These are phyloP conservation scores for Lodderomyces parapsilosis DNA, from an alignment of 1,139 yeast species.

Conservation along the genomic window DNA sequence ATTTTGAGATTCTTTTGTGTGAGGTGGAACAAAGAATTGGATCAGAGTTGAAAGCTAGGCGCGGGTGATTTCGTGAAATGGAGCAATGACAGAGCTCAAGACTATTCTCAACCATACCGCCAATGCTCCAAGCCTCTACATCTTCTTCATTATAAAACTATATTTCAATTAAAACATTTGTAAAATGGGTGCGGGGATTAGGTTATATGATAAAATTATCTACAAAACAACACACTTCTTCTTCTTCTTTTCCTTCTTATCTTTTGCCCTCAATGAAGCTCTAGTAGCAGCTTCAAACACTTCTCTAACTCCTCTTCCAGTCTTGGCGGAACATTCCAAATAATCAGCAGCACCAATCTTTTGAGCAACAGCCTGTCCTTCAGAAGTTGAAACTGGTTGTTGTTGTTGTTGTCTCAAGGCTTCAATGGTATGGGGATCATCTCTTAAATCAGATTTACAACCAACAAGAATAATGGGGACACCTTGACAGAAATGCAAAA, in stretches of 20 bases:
- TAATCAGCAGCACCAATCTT: conserved; percentile 85
- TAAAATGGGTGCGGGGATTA: too few species aligned
- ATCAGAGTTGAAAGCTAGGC: too few species aligned
- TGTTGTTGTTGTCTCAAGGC: conserved; percentile 72
- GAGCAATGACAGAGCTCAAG: too few species aligned
- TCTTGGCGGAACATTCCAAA: conserved; percentile 91
- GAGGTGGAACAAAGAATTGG: too few species aligned
- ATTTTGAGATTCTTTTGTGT: neutral
- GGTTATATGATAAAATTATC: too few species aligned
- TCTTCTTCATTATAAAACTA: too few species aligned
- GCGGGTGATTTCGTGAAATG: too few species aligned
- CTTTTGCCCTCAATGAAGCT: conserved; percentile 71
- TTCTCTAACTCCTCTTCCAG: conserved; percentile 88
- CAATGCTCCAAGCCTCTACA: neutral
- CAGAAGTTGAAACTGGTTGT: conserved; percentile 72
- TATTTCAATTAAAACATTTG: too few species aligned
- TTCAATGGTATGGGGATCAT: conserved; percentile 75
- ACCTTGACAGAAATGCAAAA: conserved; percentile 90
- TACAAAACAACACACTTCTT: conserved; percentile 61
- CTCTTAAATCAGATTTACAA: conserved; percentile 86
- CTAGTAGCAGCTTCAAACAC: conserved; percentile 92
- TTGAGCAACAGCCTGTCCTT: conserved; percentile 83
- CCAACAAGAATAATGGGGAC: conserved; percentile 94
- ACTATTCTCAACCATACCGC: neutral
- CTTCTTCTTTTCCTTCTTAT: conserved; percentile 55